Evolutionary conservation across 805 yeast species (phyloP).

Genomic region (Monosporozyma yasuniensis): DNA sequence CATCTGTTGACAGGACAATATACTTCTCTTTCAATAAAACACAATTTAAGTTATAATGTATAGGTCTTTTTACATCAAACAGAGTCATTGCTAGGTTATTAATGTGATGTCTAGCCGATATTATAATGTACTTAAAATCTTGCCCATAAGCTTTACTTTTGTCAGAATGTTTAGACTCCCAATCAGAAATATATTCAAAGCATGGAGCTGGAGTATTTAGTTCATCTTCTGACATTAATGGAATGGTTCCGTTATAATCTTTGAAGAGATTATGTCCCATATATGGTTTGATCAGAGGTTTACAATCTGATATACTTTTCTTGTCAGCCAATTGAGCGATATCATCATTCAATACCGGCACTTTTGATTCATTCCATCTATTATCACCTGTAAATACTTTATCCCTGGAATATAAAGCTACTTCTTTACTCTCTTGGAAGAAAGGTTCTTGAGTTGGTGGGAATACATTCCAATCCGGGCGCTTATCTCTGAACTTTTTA

Average conservation of each 20-base stretch:
- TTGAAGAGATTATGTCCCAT: conserved; percentile 18
- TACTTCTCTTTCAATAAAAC: conserved; percentile 13
- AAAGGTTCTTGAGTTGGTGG: conserved; percentile 8
- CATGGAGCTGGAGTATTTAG: conserved; percentile 20
- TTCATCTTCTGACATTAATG: conserved; percentile 14
- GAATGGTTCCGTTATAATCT: conserved; percentile 12
- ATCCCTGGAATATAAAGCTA: conserved; percentile 11
- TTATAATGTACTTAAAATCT: conserved; percentile 12
- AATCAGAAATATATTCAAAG: conserved; percentile 13
- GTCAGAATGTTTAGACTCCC: conserved; percentile 2
- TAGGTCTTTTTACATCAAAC: conserved; percentile 9
- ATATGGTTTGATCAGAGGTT: conserved; percentile 9
- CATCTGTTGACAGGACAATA: conserved; percentile 17
- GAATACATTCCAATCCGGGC: background rate
- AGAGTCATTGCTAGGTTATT: conserved; percentile 22
- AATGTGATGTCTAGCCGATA: conserved; percentile 27
- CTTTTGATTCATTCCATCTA: conserved; percentile 1
- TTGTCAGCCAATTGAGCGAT: conserved; percentile 8
- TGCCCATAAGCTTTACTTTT: background rate
- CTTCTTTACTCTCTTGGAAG: conserved; percentile 14
- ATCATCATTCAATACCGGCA: conserved; percentile 10
- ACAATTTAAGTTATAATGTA: conserved; percentile 8
- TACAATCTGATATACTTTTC: background rate
- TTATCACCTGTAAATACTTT: conserved; percentile 1
- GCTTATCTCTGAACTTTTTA: background rate